Percentiles rank a stretch among this genome's conserved stretches.
Conservation (phyloP, 1,139 yeast genomes). For the Komagataea norvegica region DNA sequence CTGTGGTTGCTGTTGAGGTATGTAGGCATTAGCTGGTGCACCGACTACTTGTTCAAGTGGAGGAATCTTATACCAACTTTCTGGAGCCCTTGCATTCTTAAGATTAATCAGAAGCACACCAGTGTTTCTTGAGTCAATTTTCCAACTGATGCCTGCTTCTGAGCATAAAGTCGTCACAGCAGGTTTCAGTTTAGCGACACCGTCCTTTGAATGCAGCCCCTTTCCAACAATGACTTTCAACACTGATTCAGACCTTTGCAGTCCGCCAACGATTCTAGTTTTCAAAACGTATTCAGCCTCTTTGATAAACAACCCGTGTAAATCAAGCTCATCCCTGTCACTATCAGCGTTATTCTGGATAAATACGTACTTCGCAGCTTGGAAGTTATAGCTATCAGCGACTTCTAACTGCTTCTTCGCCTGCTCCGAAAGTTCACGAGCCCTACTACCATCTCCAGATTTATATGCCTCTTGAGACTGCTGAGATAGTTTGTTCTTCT, state of each 20-base stretch:
- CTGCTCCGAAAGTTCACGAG: slow-evolving; percentile 66
- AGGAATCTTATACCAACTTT: slow-evolving; percentile 40
- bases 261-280: slow-evolving; percentile 64
- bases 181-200: slow-evolving; percentile 84
- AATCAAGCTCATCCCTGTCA: slow-evolving; percentile 78
- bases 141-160: slow-evolving; percentile 55
- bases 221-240: slow-evolving; percentile 85
- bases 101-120: slow-evolving; percentile 79
- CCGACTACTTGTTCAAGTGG: slow-evolving; percentile 16
- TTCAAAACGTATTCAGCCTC: slow-evolving; percentile 81
- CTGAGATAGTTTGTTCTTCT: slow-evolving; percentile 50
- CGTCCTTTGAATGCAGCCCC: slow-evolving; percentile 78
- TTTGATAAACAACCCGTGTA: slow-evolving; percentile 86
- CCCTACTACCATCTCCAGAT: slow-evolving; percentile 65
- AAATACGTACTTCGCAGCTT: slow-evolving; percentile 91
- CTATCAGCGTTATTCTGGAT: slow-evolving; percentile 85
- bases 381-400: slow-evolving; percentile 66
- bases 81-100: slow-evolving; percentile 45
- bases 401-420: slow-evolving; percentile 54
- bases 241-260: slow-evolving; percentile 52
- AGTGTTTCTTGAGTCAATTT: slow-evolving; percentile 63
- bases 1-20: slow-evolving; percentile 29
- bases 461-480: slow-evolving; percentile 77
- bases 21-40: slow-evolving; percentile 17
- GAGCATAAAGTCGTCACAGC: slow-evolving; percentile 77